Evolutionary conservation across 169 alveolate genomes (phyloP).

Genomic region (Cryptosporidium ubiquitum): DNA sequence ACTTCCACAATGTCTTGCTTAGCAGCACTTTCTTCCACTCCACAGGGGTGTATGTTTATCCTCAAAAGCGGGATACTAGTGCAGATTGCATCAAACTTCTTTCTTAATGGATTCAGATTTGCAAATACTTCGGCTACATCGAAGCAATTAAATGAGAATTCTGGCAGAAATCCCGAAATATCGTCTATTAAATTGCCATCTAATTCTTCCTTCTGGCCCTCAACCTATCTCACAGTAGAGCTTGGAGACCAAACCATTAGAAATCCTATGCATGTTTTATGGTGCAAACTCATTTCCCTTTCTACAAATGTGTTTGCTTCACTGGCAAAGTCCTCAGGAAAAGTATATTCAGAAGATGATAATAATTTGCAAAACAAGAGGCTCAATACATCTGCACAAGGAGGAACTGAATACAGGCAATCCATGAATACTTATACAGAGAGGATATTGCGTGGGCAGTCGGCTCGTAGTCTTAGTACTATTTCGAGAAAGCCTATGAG

Average conservation of each 20-base stretch:
- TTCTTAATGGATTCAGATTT: conserved; percentile 1
- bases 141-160: background rate
- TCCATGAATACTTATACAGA: background rate
- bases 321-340: background rate
- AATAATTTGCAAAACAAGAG: background rate
- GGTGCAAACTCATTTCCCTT: conserved; percentile 52
- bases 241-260: conserved; percentile 37
- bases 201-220: conserved; percentile 17
- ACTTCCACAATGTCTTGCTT: conserved; percentile 31
- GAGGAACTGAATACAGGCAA: conserved; percentile 13
- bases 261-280: conserved; percentile 52
- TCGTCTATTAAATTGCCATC: background rate
- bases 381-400: background rate
- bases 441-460: background rate
- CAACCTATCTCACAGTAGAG: conserved; percentile 27
- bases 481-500: conserved; percentile 5
- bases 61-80: conserved; percentile 41
- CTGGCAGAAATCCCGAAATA: background rate
- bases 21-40: conserved; percentile 36
- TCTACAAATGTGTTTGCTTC: conserved; percentile 21
- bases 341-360: background rate
- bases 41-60: conserved; percentile 32
- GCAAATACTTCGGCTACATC: background rate
- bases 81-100: conserved; percentile 26
- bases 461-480: background rate